These are phyloP conservation scores for Citrus trifoliata DNA, from an alignment of 345 rosid species.

Conservation along the genomic window DNA sequence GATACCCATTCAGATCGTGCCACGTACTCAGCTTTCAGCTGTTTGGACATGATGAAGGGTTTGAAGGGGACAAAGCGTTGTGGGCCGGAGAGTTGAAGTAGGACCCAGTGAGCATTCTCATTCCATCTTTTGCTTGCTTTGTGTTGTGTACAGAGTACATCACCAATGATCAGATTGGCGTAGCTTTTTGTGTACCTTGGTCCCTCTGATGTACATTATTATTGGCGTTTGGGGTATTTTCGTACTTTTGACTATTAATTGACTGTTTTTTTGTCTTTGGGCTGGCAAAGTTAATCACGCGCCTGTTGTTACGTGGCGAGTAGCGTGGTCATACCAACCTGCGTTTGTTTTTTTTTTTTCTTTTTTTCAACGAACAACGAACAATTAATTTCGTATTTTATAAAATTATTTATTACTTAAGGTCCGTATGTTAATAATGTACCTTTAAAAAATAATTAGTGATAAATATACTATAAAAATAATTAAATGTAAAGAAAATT, in stretches of 20 bases:
- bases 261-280: background rate
- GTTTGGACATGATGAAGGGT: slow-evolving; percentile 6
- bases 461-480: no score
- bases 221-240: slow-evolving; percentile 2
- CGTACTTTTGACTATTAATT: slow-evolving; percentile 8
- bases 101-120: background rate
- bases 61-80: slow-evolving; percentile 20
- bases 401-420: no score
- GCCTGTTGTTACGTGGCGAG: background rate
- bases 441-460: no score
- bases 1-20: background rate
- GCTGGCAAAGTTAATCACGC: background rate
- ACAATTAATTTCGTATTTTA: no score
- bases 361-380: no score
- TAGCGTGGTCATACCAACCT: background rate
- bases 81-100: background rate
- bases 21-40: background rate
- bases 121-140: no score
- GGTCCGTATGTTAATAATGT: no score
- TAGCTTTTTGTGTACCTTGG: background rate
- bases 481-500: no score
- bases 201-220: background rate
- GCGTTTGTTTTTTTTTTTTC: no score
- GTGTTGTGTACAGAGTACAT: background rate
- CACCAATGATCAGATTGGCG: slow-evolving; percentile 12